Conservation (phyloP, 78 protist genomes). For the Isochrysis galbana region DNA sequence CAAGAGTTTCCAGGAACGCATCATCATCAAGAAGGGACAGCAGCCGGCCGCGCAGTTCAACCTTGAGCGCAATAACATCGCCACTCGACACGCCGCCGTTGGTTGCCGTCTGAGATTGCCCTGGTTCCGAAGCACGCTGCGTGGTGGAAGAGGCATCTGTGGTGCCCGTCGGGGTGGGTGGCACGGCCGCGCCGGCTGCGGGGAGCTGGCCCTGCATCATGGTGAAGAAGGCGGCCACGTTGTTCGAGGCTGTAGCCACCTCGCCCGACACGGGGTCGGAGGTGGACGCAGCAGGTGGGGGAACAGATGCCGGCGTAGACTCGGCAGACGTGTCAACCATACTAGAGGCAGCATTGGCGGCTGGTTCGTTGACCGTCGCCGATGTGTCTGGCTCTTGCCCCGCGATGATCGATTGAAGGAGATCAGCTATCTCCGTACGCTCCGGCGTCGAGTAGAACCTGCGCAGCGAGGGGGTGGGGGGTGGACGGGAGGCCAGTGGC, state of each 20-base stretch:
- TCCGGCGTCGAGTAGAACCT: conserved; percentile 3
- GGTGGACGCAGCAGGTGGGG: neutral
- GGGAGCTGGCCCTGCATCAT: neutral
- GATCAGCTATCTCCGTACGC: neutral
- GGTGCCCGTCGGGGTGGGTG: neutral
- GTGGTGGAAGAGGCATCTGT: neutral
- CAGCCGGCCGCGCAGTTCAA: neutral
- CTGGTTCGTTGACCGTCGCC: neutral
- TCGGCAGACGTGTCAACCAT: neutral
- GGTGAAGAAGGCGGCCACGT: neutral
- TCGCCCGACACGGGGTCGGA: neutral
- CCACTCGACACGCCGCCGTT: neutral
- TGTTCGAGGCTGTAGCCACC: neutral
- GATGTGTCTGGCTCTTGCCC: neutral
- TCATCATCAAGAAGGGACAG: neutral
- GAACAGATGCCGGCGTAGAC: neutral
- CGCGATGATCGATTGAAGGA: neutral
- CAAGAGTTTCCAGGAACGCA: neutral
- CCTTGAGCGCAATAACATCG: neutral
- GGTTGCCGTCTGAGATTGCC: neutral
- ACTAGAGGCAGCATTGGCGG: neutral
- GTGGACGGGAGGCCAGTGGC: too few relatives aligned
- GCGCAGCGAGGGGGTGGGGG: too few relatives aligned
- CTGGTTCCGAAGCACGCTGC: neutral
- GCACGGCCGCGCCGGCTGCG: neutral